Base-by-base conservation (phyloP, 164 flowering plant species). In the grape (Vitis vinifera) region DNA sequence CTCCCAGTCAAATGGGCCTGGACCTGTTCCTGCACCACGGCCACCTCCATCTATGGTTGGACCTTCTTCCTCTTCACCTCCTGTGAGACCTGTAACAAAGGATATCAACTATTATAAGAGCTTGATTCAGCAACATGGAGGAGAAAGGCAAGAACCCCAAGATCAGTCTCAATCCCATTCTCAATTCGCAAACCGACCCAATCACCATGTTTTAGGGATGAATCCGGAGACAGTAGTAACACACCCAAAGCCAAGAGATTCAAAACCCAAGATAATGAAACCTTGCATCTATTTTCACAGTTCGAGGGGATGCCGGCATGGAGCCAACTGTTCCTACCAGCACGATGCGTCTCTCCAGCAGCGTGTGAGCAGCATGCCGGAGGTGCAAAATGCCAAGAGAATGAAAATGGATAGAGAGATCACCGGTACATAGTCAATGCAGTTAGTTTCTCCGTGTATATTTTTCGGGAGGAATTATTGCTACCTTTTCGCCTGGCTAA, bases 121-220 rank as follows among this genome's bases (percentile, higher is more conserved):
- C 78, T 79, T 94, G 81, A 94, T 94, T 68, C 97, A 94, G 78
- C 90, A 89, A 66, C 98, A 93, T 68, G 98, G 98, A 47, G 93
- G 77, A 66, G 97, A 92, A 16, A 86, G 84, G 67, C 84, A 70
- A 27, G 91, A 85, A 37, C 37, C 37, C 7, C 44, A 37, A 37
- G 44, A 37, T 37, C 44, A 37, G 44, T 6, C 44, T 0, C 44
- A 37, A 3, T 37, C 44, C 1, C 63, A 51, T 16, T 77, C 70
- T 10, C 87, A 79, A 27, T 81, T 65, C 47, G 75, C 71, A 51
- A 76, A 70, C 56, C 81, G 72, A 51, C 81, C 75, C 59, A 75
- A 62, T 31, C 78, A 76, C 50, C 73, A 64, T 2, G 44, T 37
- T 37, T 5, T 65, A 9, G 82, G 80, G 51, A 15, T 75, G 48